These are phyloP conservation scores for Cryomyces antarcticus DNA, from an alignment of 495 filamentous ascomycete genomes.

Conservation along the genomic window DNA sequence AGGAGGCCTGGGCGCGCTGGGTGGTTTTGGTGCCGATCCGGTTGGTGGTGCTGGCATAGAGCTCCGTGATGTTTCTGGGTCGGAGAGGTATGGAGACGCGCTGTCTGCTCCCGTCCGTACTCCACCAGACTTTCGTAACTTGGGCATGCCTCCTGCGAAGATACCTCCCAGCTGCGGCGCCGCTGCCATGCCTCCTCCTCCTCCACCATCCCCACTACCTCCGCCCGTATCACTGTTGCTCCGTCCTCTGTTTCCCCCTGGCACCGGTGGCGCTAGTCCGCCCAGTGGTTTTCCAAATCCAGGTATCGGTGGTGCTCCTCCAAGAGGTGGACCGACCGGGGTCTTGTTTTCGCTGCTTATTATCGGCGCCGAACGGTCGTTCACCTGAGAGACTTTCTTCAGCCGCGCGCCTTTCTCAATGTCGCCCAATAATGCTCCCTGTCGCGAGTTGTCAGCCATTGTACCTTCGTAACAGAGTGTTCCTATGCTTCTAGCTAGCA, in stretches of 20 bases:
- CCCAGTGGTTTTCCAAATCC: conserved; percentile 37
- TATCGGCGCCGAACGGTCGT: conserved; percentile 77
- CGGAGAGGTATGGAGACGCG: conserved; percentile 59
- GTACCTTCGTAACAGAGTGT: background rate
- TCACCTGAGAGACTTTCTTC: conserved; percentile 61
- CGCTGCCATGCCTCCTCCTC: conserved; percentile 26
- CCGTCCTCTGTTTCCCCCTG: conserved; percentile 40
- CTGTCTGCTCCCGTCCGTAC: conserved; percentile 72
- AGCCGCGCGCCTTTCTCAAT: conserved; percentile 65
- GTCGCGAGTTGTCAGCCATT: background rate
- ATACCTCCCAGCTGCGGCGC: conserved; percentile 74
- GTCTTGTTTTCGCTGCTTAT: conserved; percentile 35
- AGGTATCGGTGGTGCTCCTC: conserved; percentile 68
- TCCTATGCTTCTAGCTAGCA: background rate
- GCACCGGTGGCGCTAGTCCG: conserved; percentile 59
- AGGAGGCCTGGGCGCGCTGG: conserved; percentile 45
- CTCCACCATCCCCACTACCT: too few species aligned
- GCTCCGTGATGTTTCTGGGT: conserved; percentile 43
- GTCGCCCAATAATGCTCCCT: conserved; percentile 80
- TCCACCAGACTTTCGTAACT: conserved; percentile 68
- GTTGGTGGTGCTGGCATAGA: conserved; percentile 24
- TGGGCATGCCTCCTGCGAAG: conserved; percentile 90
- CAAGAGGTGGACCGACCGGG: conserved; percentile 36
- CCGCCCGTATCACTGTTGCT: conserved; percentile 59
- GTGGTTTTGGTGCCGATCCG: conserved; percentile 42